Evolutionary conservation across 1,284 basidiomycete genomes (phyloP).

Genomic region (Inonotus obliquus): DNA sequence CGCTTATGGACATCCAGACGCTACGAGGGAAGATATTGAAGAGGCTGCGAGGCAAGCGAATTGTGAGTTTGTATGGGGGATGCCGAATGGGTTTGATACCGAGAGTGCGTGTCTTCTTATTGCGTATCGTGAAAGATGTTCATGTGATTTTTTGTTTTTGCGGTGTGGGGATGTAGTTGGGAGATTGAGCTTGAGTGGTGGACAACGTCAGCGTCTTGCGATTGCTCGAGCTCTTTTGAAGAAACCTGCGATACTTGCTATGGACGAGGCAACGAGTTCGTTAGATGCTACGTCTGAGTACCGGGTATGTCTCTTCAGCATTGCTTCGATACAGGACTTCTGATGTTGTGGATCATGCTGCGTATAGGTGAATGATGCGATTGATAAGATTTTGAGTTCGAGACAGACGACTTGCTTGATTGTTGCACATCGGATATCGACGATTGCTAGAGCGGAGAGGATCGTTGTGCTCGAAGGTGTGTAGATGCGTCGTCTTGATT

Average conservation of each 20-base stretch:
- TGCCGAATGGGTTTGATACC: conserved; percentile 84
- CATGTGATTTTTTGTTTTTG: background rate
- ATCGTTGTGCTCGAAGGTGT: conserved; percentile 83
- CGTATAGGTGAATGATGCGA: conserved; percentile 78
- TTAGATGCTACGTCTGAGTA: conserved; percentile 89
- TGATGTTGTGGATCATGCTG: background rate
- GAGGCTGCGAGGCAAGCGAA: conserved; percentile 87
- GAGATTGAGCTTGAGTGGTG: conserved; percentile 69
- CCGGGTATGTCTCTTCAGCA: conserved; percentile 35
- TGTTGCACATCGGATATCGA: conserved; percentile 83
- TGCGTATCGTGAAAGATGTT: conserved; percentile 7
- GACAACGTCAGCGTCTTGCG: conserved; percentile 68
- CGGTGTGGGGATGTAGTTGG: conserved; percentile 53
- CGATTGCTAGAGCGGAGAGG: conserved; percentile 79
- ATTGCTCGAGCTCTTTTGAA: conserved; percentile 82
- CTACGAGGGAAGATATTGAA: conserved; percentile 81
- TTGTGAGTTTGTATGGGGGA: conserved; percentile 91
- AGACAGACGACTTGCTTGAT: conserved; percentile 83
- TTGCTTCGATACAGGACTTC: background rate
- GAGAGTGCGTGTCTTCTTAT: conserved; percentile 49
- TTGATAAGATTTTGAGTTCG: conserved; percentile 78
- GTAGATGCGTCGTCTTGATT: conserved; percentile 13
- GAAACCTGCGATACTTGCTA: conserved; percentile 75
- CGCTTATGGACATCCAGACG: conserved; percentile 76
- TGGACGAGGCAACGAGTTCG: conserved; percentile 83